These are phyloP conservation scores for Quercus tomentella DNA, from an alignment of 331 rosid species.

Conservation along the genomic window DNA sequence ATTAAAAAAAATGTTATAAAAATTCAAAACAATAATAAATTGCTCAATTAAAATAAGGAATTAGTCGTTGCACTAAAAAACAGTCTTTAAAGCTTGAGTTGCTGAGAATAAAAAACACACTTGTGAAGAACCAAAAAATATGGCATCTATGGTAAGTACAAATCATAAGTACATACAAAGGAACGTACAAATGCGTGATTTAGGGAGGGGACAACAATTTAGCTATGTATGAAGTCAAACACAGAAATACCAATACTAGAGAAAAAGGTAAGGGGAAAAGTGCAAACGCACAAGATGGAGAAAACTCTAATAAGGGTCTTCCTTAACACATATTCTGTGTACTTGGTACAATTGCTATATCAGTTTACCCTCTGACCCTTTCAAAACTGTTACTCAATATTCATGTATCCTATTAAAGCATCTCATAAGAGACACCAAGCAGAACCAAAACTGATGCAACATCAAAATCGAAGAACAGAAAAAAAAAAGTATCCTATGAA, in stretches of 20 bases:
- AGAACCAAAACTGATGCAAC: too few species aligned
- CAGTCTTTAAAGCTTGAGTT: background rate
- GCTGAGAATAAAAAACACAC: background rate
- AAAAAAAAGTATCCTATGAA: too few species aligned
- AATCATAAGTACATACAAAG: background rate
- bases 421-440: background rate
- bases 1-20: background rate
- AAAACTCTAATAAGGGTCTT: background rate
- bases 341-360: background rate
- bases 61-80: background rate
- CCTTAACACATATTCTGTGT: too few species aligned
- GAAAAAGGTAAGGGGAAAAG: background rate
- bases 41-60: background rate
- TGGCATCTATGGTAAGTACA: background rate
- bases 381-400: background rate
- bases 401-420: background rate
- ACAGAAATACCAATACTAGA: background rate
- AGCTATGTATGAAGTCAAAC: background rate
- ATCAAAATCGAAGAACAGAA: too few species aligned
- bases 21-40: background rate
- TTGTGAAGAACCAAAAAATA: background rate
- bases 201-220: background rate
- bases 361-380: background rate
- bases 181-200: background rate
- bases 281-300: background rate